These are phyloP conservation scores for Wickerhamomyces chaumierensis DNA, from an alignment of 805 yeast genomes.

Conservation along the genomic window DNA sequence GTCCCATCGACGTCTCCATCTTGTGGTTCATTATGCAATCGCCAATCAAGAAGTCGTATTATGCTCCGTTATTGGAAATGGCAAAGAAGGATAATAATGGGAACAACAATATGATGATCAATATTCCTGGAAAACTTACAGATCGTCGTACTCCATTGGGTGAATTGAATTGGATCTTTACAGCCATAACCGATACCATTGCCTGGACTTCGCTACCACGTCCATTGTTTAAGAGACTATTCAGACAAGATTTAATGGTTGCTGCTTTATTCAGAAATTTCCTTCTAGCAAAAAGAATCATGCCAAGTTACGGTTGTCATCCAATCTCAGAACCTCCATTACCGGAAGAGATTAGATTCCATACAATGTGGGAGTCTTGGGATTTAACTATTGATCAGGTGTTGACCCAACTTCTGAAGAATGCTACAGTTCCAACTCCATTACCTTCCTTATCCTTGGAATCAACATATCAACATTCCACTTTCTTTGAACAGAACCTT, in stretches of 20 bases:
- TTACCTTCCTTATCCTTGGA: conserved; percentile 1
- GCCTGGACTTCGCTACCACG: conserved; percentile 93
- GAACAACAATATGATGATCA: conserved; percentile 32
- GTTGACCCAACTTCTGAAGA: conserved; percentile 53
- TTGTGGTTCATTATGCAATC: conserved; percentile 85
- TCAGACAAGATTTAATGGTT: conserved; percentile 92
- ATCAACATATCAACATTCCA: conserved; percentile 69
- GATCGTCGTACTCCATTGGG: conserved; percentile 94
- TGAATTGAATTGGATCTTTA: conserved; percentile 93
- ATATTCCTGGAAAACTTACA: conserved; percentile 82
- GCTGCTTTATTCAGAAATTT: conserved; percentile 94
- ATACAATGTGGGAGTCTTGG: conserved; percentile 98
- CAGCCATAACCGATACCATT: conserved; percentile 94
- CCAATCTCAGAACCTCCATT: conserved; percentile 90
- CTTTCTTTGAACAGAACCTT: conserved; percentile 90
- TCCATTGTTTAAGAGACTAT: conserved; percentile 77
- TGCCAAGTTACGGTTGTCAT: conserved; percentile 89
- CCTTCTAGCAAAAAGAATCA: conserved; percentile 79
- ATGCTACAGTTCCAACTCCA: conserved; percentile 1
- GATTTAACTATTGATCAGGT: conserved; percentile 95
- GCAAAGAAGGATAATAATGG: conserved; percentile 22
- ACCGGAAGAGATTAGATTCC: conserved; percentile 66
- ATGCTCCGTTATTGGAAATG: conserved; percentile 26
- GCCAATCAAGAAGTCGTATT: conserved; percentile 39
- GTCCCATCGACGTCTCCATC: conserved; percentile 90